Evolutionary conservation across 768 basidiomycete species (phyloP).

Genomic region (Rhodosporidiobolus odoratus): DNA sequence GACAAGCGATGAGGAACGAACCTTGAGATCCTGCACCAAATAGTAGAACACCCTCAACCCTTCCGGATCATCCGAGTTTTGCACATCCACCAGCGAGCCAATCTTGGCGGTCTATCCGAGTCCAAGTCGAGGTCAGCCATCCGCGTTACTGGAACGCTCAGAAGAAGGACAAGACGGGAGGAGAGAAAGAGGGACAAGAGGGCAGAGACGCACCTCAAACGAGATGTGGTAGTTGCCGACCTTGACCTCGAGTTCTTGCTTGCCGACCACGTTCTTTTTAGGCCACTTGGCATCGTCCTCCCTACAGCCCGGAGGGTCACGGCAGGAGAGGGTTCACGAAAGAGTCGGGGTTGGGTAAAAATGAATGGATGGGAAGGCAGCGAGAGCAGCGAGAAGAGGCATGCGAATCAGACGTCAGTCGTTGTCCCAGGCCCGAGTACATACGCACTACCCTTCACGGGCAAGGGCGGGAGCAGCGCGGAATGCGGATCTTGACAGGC

Average conservation of each 20-base stretch:
- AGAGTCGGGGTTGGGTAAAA: not conserved
- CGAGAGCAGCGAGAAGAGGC: too few relatives aligned
- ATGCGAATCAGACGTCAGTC: too few relatives aligned
- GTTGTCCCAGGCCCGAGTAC: not conserved
- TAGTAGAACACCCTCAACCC: constrained; percentile 98
- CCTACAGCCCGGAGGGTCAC: constrained; percentile 51
- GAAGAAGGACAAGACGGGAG: too few relatives aligned
- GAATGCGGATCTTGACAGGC: too few relatives aligned
- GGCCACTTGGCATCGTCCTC: constrained; percentile 99
- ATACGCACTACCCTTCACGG: not conserved
- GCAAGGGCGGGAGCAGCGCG: not conserved
- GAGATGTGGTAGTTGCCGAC: constrained; percentile 92
- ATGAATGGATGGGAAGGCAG: too few relatives aligned
- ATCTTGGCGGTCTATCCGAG: constrained; percentile 84
- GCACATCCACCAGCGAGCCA: constrained; percentile 90
- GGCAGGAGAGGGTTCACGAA: constrained; percentile 1
- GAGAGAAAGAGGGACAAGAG: not conserved
- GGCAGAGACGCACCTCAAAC: constrained; percentile 66
- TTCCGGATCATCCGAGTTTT: constrained; percentile 94
- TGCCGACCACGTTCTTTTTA: constrained; percentile 97
- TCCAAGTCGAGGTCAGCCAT: not conserved
- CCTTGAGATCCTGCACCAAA: constrained; percentile 95
- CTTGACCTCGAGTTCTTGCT: constrained; percentile 94
- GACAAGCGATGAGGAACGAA: constrained; percentile 45
- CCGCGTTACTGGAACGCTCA: too few relatives aligned